Evolutionary conservation across 2,329 filamentous ascomycete genomes (phyloP).

Genomic region (Aspergillus pseudoglaucus): DNA sequence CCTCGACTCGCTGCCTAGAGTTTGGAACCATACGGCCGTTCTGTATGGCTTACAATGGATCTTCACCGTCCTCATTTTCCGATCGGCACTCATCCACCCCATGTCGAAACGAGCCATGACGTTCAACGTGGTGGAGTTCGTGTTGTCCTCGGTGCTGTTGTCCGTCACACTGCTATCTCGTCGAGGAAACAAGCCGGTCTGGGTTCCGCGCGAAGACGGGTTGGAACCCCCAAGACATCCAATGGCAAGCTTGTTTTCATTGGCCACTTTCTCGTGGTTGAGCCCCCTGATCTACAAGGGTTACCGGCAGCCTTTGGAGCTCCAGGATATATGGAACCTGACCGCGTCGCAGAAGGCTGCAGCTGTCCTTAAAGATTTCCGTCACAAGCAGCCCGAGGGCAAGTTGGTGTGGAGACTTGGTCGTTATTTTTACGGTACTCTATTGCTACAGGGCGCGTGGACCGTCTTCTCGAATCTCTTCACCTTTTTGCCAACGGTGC

Average conservation of each 20-base stretch:
- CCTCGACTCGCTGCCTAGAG: constrained; percentile 61
- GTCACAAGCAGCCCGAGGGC: constrained; percentile 75
- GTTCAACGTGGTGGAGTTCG: constrained; percentile 68
- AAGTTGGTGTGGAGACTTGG: constrained; percentile 73
- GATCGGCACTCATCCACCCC: constrained; percentile 76
- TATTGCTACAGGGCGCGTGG: constrained; percentile 73
- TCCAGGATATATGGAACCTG: constrained; percentile 87
- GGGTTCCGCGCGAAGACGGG: constrained; percentile 81
- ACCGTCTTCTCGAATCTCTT: constrained; percentile 74
- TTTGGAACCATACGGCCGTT: constrained; percentile 89
- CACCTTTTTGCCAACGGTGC: constrained; percentile 83
- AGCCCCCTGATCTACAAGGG: constrained; percentile 84
- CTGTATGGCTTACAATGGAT: constrained; percentile 82
- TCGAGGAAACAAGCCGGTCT: constrained; percentile 83
- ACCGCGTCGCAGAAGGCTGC: constrained; percentile 82
- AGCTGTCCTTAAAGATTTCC: constrained; percentile 71
- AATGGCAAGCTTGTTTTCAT: constrained; percentile 78
- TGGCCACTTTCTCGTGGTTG: constrained; percentile 85
- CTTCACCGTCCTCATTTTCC: constrained; percentile 68
- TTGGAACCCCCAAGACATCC: constrained; percentile 83
- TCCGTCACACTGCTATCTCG: constrained; percentile 72
- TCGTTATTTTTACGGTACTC: constrained; percentile 70
- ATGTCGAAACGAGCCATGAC: constrained; percentile 55
- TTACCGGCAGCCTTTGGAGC: constrained; percentile 75
- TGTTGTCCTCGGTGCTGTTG: constrained; percentile 66